Evolutionary conservation across 1,284 basidiomycete genomes (phyloP).

Genomic region (Vanrija sp.): DNA sequence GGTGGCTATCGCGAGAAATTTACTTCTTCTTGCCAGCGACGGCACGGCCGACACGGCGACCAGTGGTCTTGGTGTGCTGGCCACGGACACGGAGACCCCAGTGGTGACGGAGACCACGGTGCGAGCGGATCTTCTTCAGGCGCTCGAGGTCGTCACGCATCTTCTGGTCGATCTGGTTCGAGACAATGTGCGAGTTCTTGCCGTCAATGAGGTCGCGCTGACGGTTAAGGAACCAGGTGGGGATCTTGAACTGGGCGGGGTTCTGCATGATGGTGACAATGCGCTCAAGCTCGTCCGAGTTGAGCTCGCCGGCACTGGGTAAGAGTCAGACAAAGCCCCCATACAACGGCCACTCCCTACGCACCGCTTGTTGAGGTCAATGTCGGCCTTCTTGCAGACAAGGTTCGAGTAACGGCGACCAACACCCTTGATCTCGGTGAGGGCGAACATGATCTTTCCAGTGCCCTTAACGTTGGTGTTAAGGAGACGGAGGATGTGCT

Average conservation of each 20-base stretch:
- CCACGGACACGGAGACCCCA: slow-evolving; percentile 94
- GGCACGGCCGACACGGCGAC: slow-evolving; percentile 26
- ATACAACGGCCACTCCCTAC: slow-evolving; percentile 54
- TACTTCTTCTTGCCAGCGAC: slow-evolving; percentile 27
- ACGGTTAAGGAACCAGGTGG: slow-evolving; percentile 98
- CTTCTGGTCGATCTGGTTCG: slow-evolving; percentile 97
- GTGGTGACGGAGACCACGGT: slow-evolving; percentile 96
- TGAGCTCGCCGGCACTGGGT: slow-evolving; percentile 74
- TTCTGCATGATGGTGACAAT: slow-evolving; percentile 99
- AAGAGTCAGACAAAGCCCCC: too few relatives aligned
- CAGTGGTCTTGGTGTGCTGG: slow-evolving; percentile 98
- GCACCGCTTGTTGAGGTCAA: slow-evolving; percentile 89
- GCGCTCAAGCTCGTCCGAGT: slow-evolving; percentile 96
- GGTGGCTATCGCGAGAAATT: slow-evolving; percentile 6
- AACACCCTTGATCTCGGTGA: slow-evolving; percentile 99
- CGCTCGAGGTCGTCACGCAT: slow-evolving; percentile 97
- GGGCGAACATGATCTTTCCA: slow-evolving; percentile 86
- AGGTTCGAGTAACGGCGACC: slow-evolving; percentile 98
- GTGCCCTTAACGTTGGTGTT: slow-evolving; percentile 98
- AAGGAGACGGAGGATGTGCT: slow-evolving; percentile 97
- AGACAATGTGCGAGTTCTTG: slow-evolving; percentile 93
- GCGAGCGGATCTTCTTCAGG: slow-evolving; percentile 98
- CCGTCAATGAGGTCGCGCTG: slow-evolving; percentile 98
- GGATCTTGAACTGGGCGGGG: slow-evolving; percentile 98
- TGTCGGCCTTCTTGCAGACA: slow-evolving; percentile 99